A percentile compares a stretch with the other conserved stretches of the same genome.
Conservation (phyloP, 768 basidiomycete genomes). For the Rhodotorula taiwanensis region DNA sequence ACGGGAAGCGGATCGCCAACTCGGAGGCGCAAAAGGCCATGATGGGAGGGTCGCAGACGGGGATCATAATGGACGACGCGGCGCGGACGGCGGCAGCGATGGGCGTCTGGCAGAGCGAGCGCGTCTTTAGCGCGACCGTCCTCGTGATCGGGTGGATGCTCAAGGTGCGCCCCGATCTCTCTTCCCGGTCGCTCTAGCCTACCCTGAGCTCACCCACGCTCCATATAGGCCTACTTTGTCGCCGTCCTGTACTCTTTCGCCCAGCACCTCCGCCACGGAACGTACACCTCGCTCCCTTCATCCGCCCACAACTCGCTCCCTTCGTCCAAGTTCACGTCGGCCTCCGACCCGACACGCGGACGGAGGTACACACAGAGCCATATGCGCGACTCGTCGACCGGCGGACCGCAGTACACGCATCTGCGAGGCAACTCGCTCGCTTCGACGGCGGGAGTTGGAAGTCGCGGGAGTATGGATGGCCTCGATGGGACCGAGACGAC, state of each 20-base stretch:
- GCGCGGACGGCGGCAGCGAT: constrained; percentile 67
- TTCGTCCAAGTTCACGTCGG: constrained; percentile 52
- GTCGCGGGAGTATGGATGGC: constrained; percentile 5
- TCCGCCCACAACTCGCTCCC: constrained; percentile 51
- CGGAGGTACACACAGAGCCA: constrained; percentile 52
- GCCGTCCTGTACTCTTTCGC: constrained; percentile 87
- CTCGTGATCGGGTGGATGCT: constrained; percentile 75
- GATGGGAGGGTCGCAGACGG: constrained; percentile 54
- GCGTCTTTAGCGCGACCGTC: constrained; percentile 67
- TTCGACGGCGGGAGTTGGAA: constrained; percentile 2
- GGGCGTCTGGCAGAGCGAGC: constrained; percentile 83
- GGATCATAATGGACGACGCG: constrained; percentile 52
- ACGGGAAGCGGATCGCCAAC: constrained; percentile 70
- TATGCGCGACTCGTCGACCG: constrained; percentile 19
- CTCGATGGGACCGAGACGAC: constrained; percentile 18
- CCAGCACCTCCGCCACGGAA: constrained; percentile 79
- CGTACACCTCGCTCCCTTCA: constrained; percentile 72
- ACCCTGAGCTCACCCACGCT: neutral
- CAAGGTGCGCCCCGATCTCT: constrained; percentile 57
- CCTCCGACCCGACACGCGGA: constrained; percentile 52
- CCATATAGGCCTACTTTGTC: constrained; percentile 75
- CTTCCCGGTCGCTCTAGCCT: neutral
- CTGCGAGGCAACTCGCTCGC: constrained; percentile 24
- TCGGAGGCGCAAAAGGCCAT: constrained; percentile 83
- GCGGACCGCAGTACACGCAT: constrained; percentile 32